These are phyloP conservation scores for Penicillium sp. DNA, from an alignment of 2,329 filamentous ascomycete genomes.

Conservation along the genomic window DNA sequence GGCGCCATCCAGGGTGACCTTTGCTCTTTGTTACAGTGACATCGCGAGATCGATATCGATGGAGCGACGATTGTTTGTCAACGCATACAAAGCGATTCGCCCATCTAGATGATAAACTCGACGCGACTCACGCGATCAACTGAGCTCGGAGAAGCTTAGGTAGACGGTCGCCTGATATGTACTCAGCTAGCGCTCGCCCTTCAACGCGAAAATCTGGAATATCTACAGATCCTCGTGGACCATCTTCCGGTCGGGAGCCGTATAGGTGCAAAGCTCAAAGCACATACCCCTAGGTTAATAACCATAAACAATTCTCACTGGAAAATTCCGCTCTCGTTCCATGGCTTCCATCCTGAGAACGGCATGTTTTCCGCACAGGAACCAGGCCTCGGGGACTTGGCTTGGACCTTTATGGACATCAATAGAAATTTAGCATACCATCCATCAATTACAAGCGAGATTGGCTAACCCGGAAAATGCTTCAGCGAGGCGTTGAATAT, in stretches of 20 bases:
- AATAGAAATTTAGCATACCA: neutral
- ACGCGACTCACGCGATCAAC: neutral
- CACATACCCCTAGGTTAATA: neutral
- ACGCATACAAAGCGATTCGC: neutral
- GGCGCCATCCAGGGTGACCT: neutral
- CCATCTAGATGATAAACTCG: neutral
- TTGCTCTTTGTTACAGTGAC: conserved; percentile 9
- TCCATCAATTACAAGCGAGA: too few relatives aligned
- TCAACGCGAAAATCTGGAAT: neutral
- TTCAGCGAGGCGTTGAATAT: too few relatives aligned
- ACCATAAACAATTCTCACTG: neutral
- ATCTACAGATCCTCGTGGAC: neutral
- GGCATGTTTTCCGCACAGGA: neutral
- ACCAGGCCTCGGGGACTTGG: neutral
- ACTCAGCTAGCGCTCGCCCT: neutral
- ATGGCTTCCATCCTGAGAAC: conserved; percentile 10
- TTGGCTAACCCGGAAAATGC: too few relatives aligned
- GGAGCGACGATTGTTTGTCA: too few relatives aligned
- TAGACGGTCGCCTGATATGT: neutral
- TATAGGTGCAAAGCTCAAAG: neutral
- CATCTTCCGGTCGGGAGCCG: neutral
- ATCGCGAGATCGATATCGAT: neutral
- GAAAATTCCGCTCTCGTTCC: conserved; percentile 5
- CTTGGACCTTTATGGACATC: neutral
- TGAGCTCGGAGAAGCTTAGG: neutral